Percentiles rank a stretch among this genome's conserved stretches.
These are phyloP conservation scores for Coemansia sp. DNA, from an alignment of 192 early-diverging fungal genomes.

Conservation along the genomic window DNA sequence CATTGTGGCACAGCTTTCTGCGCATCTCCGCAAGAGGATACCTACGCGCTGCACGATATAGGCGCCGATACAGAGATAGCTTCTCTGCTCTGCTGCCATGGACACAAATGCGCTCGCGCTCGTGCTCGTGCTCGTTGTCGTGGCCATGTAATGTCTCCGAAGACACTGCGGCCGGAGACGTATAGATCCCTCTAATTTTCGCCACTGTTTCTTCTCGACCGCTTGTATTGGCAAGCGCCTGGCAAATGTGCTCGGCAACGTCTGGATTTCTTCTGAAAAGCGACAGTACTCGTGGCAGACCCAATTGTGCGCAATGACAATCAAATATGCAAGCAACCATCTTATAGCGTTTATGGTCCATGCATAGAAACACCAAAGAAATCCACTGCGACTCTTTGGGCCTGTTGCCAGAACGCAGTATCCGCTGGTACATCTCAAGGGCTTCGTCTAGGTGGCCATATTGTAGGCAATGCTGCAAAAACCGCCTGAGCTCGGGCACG, in stretches of 20 bases:
- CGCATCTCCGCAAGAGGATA: conserved; percentile 28
- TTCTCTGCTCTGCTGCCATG: background rate
- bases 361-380: background rate
- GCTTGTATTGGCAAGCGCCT: background rate
- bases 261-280: background rate
- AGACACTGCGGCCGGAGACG: background rate
- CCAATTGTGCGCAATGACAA: background rate
- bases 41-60: conserved; percentile 11
- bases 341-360: background rate
- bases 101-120: too few relatives aligned
- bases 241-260: background rate
- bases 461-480: background rate
- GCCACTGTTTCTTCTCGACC: background rate
- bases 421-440: background rate
- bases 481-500: background rate
- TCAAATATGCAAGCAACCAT: background rate
- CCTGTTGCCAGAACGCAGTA: background rate
- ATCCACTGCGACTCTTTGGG: background rate
- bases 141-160: background rate
- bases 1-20: conserved; percentile 32
- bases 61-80: conserved; percentile 24
- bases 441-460: background rate
- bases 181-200: background rate
- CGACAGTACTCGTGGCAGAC: background rate
- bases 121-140: background rate